Conservation (phyloP, 1,284 basidiomycete species). For the Ceratobasidium sp. region DNA sequence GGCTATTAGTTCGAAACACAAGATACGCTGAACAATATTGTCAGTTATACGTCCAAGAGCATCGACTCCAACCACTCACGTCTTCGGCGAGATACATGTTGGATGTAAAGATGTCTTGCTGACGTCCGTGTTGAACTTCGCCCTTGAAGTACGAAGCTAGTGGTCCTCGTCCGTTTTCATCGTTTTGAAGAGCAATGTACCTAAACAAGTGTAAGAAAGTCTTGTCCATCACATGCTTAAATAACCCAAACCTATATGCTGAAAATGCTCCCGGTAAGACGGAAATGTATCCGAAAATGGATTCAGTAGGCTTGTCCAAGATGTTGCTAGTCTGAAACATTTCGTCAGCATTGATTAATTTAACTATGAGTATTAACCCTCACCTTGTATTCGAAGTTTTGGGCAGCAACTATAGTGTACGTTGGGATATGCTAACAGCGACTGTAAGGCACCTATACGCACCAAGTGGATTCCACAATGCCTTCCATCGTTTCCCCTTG, state of each 20-base stretch:
- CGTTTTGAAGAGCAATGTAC: slow-evolving; percentile 91
- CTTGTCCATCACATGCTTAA: background rate
- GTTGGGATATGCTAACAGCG: background rate
- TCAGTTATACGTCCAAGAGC: background rate
- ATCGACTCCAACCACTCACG: slow-evolving; percentile 58
- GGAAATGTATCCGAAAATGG: slow-evolving; percentile 87
- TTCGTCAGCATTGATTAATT: slow-evolving; percentile 12
- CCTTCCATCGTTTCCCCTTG: slow-evolving; percentile 88
- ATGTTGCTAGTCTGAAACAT: slow-evolving; percentile 77
- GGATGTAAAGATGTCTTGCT: slow-evolving; percentile 95
- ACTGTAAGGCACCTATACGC: slow-evolving; percentile 46
- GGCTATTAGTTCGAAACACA: slow-evolving; percentile 96
- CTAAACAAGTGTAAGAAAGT: slow-evolving; percentile 53
- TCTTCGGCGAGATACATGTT: slow-evolving; percentile 93
- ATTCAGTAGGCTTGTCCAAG: slow-evolving; percentile 94
- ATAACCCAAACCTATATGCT: slow-evolving; percentile 69
- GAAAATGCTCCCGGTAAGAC: slow-evolving; percentile 94
- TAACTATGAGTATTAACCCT: background rate
- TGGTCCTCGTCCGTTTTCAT: slow-evolving; percentile 86
- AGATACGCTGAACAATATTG: slow-evolving; percentile 74
- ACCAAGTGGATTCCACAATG: slow-evolving; percentile 87
- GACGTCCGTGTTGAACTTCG: slow-evolving; percentile 87
- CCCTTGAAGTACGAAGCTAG: slow-evolving; percentile 97
- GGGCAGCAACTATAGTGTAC: slow-evolving; percentile 78
- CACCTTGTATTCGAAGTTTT: slow-evolving; percentile 92